A percentile compares a stretch with the other conserved stretches of the same genome.
Conservation (phyloP, 371 early-diverging fungal genomes). For the Nematocida ausubeli region DNA sequence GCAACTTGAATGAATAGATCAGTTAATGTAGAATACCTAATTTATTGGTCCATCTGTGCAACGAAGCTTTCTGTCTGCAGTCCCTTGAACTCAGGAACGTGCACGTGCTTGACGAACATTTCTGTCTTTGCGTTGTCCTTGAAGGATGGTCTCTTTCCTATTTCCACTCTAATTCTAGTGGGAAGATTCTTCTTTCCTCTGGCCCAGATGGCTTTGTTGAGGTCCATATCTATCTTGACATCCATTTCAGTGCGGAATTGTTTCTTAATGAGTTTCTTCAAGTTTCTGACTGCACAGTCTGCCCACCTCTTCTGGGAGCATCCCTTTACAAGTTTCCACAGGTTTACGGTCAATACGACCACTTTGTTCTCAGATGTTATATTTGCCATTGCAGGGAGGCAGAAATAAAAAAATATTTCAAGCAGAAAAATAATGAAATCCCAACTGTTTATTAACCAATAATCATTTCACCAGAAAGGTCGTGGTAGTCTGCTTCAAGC, state of each 20-base stretch:
- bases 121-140: constrained; percentile 46
- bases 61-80: constrained; percentile 13
- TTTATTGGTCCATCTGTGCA: constrained; percentile 11
- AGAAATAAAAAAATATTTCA: constrained; percentile 34
- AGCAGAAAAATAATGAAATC: constrained; percentile 13
- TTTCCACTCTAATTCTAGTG: constrained; percentile 55
- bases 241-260: constrained; percentile 47
- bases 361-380: constrained; percentile 29
- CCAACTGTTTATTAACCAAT: constrained; percentile 2
- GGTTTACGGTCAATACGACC: constrained; percentile 16
- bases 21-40: neutral
- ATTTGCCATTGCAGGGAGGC: constrained; percentile 42
- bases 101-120: constrained; percentile 9
- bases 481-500: constrained; percentile 88
- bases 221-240: constrained; percentile 50
- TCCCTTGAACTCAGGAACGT: constrained; percentile 17
- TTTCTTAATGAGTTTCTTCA: constrained; percentile 55
- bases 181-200: constrained; percentile 44
- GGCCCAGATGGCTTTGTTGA: constrained; percentile 60
- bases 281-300: constrained; percentile 53
- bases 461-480: constrained; percentile 3
- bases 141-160: constrained; percentile 29
- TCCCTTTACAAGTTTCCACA: constrained; percentile 30
- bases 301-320: constrained; percentile 55
- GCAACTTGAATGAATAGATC: too few species aligned